Evolutionary conservation across 768 basidiomycete species (phyloP), one percentile per base, ranked within the genome.

Genomic region (Roridomyces roridus): DNA sequence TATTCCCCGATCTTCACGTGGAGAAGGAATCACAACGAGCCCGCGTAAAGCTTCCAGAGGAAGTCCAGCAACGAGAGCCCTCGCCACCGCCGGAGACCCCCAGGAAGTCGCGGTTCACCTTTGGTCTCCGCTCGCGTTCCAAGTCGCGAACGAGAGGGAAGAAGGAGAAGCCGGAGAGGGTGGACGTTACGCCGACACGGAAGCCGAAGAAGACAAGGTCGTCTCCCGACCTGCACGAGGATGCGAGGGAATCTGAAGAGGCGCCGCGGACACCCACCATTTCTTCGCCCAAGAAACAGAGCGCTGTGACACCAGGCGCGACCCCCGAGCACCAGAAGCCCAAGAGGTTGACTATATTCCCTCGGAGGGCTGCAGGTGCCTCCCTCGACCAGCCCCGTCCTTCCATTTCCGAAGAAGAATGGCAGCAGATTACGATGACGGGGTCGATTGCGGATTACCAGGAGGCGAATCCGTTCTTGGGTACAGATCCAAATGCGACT

Each of bases 361-460:
- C 47, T 12, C 61, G 61, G 18, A 59, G 45, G 34, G 23, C 40
- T 18, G 29, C 28, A n/a, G 31, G 48, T 2, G 36, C 42, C 10
- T 53, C 46, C 2, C 35, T 55, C 12, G 56, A 57, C 40, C 41
- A 51, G 29, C 57, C 57, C 8, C 44, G 61, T 6, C 53, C 61
- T 15, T 63, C 61, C 5, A 55, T 63, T 37, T 55, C 61, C 3
- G 61, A 63, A 48, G 61, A 63, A 20, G 61, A 63, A 25, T 63
- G 61, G 61, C 61, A 63, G 44, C 61, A 59, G 42, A 52, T 63
- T n/a, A 63, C 57, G 2, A 58, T 63, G 24, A 63, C 61, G 20
- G 61, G 53, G 26, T 63, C 61, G 5, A 55, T 63, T n/a, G 61
- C 57, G 17, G 57, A 63, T 17, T 63, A 63, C 28, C 49, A 43